A percentile compares a stretch with the other conserved stretches of the same genome.
Conservation (phyloP, 257 asterid species). For the Solanum verrucosum region DNA sequence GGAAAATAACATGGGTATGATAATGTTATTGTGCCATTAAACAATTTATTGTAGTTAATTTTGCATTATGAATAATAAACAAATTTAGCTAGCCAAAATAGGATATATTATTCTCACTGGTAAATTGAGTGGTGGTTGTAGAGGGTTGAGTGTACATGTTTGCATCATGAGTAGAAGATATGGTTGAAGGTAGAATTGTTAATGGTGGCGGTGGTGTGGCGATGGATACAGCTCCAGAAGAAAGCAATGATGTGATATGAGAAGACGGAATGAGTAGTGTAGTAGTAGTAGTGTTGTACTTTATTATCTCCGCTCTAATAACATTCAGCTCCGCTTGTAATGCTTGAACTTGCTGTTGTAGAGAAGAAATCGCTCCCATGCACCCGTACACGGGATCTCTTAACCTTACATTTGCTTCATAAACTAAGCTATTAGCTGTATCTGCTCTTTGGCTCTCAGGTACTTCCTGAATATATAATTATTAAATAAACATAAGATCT, state of each 20-base stretch:
- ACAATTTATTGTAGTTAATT: constrained; percentile 7
- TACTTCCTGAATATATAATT: constrained; percentile 43
- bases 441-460: constrained; percentile 72
- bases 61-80: background rate
- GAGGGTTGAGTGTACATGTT: constrained; percentile 41
- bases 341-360: constrained; percentile 60
- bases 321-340: constrained; percentile 50
- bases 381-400: constrained; percentile 87
- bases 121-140: constrained; percentile 29
- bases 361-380: constrained; percentile 72
- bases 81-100: constrained; percentile 44
- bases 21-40: background rate
- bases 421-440: constrained; percentile 74
- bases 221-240: constrained; percentile 36
- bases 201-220: constrained; percentile 16
- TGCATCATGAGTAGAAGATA: constrained; percentile 21
- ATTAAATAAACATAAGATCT: background rate
- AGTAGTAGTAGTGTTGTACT: constrained; percentile 27
- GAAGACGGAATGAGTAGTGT: constrained; percentile 17
- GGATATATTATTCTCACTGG: constrained; percentile 31
- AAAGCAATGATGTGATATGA: constrained; percentile 22
- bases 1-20: background rate
- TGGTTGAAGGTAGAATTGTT: background rate
- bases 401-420: constrained; percentile 73
- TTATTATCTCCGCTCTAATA: constrained; percentile 47